Conservation (phyloP, 164 flowering plant species). For the Aristolochia californica region DNA sequence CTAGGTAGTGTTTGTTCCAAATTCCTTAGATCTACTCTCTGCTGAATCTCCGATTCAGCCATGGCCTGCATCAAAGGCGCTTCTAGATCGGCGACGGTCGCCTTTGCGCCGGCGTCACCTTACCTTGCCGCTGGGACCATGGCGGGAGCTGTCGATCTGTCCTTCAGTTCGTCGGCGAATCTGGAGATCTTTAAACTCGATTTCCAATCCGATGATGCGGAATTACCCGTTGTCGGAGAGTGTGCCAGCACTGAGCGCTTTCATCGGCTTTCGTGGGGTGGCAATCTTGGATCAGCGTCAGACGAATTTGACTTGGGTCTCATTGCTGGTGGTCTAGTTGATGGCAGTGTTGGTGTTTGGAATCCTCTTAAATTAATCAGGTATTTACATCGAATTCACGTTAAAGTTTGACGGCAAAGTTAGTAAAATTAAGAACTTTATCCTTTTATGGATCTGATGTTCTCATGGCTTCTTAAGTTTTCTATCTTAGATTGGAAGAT, state of each 20-base stretch:
- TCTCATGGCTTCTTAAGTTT: neutral
- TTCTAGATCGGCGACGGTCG: conserved; percentile 77
- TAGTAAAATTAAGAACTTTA: neutral
- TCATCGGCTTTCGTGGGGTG: conserved; percentile 79
- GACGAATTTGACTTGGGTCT: conserved; percentile 65
- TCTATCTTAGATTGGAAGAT: neutral
- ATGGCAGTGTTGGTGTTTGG: conserved; percentile 83
- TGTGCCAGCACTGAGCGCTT: conserved; percentile 72
- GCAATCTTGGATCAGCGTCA: conserved; percentile 32
- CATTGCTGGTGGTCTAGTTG: conserved; percentile 89
- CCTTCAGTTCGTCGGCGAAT: conserved; percentile 79
- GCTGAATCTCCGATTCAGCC: conserved; percentile 1
- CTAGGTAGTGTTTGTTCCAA: too few relatives aligned
- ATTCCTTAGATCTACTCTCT: too few relatives aligned
- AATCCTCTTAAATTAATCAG: conserved; percentile 64
- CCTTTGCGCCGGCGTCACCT: conserved; percentile 80
- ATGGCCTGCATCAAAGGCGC: conserved; percentile 81
- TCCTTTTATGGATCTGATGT: neutral
- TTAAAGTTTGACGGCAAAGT: neutral
- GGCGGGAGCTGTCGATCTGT: conserved; percentile 94
- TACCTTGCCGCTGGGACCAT: conserved; percentile 92
- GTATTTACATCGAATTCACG: conserved; percentile 22
- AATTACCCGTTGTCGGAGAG: conserved; percentile 49
- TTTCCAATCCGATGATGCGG: conserved; percentile 73
- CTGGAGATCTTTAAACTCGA: conserved; percentile 87